These are phyloP conservation scores for Melaleuca quinquenervia DNA, from an alignment of 345 rosid species.

Conservation along the genomic window DNA sequence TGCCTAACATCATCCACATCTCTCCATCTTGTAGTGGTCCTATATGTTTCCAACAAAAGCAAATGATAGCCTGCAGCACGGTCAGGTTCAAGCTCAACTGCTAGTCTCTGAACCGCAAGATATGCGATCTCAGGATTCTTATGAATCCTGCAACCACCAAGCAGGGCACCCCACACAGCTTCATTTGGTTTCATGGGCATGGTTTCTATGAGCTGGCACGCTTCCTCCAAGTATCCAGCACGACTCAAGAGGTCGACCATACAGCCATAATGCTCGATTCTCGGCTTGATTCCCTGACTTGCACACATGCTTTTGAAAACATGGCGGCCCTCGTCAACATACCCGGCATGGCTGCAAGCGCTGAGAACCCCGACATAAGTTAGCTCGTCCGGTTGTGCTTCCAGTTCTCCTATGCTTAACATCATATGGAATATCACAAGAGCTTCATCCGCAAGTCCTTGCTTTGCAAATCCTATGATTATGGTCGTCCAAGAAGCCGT, in stretches of 20 bases:
- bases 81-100: conserved; percentile 29
- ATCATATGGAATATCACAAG: conserved; percentile 25
- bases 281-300: conserved; percentile 31
- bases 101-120: conserved; percentile 17
- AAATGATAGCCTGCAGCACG: conserved; percentile 23
- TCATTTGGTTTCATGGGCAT: conserved; percentile 58
- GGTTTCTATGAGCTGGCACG: conserved; percentile 19
- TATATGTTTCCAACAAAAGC: conserved; percentile 28
- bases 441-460: conserved; percentile 42
- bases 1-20: conserved; percentile 24
- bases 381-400: conserved; percentile 34
- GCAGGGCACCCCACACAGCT: conserved; percentile 62
- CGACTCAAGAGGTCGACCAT: conserved; percentile 60
- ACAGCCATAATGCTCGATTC: conserved; percentile 56
- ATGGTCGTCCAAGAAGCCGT: conserved; percentile 53
- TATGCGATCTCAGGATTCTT: conserved; percentile 40
- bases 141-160: conserved; percentile 46
- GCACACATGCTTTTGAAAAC: conserved; percentile 31
- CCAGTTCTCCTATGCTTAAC: conserved; percentile 17
- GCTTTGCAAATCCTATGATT: conserved; percentile 46
- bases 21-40: conserved; percentile 27
- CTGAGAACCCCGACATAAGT: conserved; percentile 41
- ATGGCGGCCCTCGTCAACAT: conserved; percentile 37
- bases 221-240: conserved; percentile 40
- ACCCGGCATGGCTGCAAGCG: conserved; percentile 48